Conservation (phyloP, 225 moss, liverwort and hornwort genomes). For the Physcomitrium patens region DNA sequence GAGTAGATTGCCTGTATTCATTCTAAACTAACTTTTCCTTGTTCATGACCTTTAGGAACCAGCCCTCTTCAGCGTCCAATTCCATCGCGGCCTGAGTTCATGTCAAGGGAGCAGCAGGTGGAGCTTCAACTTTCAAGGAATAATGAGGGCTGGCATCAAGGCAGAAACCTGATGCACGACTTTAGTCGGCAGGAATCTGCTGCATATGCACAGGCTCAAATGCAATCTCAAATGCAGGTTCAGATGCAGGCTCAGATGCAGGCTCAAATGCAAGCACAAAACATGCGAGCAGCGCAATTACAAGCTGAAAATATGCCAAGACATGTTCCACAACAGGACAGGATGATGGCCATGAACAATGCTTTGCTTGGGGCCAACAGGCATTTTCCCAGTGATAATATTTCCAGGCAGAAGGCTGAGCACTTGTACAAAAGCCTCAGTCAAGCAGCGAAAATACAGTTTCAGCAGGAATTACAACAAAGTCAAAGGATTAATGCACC, state of each 20-base stretch:
- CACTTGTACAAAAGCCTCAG: slow-evolving; percentile 59
- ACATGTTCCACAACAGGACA: slow-evolving; percentile 39
- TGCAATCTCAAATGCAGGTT: slow-evolving; percentile 18
- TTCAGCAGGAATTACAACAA: slow-evolving; percentile 58
- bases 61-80: slow-evolving; percentile 37
- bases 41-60: slow-evolving; percentile 30
- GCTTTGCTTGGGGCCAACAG: slow-evolving; percentile 35
- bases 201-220: slow-evolving; percentile 36
- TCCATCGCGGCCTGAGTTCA: slow-evolving; percentile 39
- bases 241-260: slow-evolving; percentile 23
- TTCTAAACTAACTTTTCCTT: not conserved
- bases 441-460: slow-evolving; percentile 62
- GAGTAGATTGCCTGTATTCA: not conserved
- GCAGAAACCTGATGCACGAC: slow-evolving; percentile 37
- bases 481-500: slow-evolving; percentile 35
- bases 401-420: slow-evolving; percentile 51
- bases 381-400: slow-evolving; percentile 30
- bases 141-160: slow-evolving; percentile 39
- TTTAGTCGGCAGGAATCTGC: slow-evolving; percentile 39
- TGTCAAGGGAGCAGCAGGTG: slow-evolving; percentile 36
- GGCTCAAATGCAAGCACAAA: slow-evolving; percentile 35
- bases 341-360: slow-evolving; percentile 21
- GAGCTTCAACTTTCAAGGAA: slow-evolving; percentile 41
- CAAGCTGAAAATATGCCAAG: slow-evolving; percentile 32
- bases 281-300: slow-evolving; percentile 31